Evolutionary conservation across 2,329 filamentous ascomycete genomes (phyloP).

Genomic region (Parafenestella ontariensis): DNA sequence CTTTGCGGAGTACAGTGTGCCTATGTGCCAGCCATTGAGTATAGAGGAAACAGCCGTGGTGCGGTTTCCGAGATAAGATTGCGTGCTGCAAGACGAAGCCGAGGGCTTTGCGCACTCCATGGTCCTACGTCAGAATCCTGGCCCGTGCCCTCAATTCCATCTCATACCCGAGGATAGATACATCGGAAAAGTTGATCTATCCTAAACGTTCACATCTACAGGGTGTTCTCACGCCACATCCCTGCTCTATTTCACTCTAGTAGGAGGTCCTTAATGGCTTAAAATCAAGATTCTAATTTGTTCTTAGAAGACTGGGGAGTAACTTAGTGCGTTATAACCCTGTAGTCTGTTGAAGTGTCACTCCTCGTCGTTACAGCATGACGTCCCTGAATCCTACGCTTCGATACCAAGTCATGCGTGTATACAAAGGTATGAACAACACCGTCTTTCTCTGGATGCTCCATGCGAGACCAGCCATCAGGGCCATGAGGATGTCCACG

Average conservation of each 20-base stretch:
- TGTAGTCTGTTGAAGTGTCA: neutral
- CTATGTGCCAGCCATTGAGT: neutral
- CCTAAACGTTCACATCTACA: neutral
- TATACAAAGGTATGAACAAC: slow-evolving; percentile 78
- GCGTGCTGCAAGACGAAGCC: slow-evolving; percentile 20
- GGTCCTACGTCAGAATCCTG: slow-evolving; percentile 23
- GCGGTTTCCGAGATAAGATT: slow-evolving; percentile 2
- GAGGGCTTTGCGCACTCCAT: slow-evolving; percentile 8
- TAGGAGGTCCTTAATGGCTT: too few relatives aligned
- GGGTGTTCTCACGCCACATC: too few relatives aligned
- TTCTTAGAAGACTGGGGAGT: too few relatives aligned
- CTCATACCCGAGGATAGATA: neutral
- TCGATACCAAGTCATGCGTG: slow-evolving; percentile 77
- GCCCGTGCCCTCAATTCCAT: slow-evolving; percentile 12
- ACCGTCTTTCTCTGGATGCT: neutral
- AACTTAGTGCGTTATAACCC: too few relatives aligned
- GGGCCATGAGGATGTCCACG: too few relatives aligned
- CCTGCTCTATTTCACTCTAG: too few relatives aligned
- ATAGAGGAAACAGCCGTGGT: slow-evolving; percentile 7
- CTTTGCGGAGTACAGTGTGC: too few relatives aligned
- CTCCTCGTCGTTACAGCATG: slow-evolving; percentile 20
- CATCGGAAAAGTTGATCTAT: neutral
- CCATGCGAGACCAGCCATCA: neutral
- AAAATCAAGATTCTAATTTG: too few relatives aligned
- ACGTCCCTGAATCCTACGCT: slow-evolving; percentile 62